Evolutionary conservation across 495 filamentous ascomycete species (phyloP).

Genomic region (Penicillium samsonianum): DNA sequence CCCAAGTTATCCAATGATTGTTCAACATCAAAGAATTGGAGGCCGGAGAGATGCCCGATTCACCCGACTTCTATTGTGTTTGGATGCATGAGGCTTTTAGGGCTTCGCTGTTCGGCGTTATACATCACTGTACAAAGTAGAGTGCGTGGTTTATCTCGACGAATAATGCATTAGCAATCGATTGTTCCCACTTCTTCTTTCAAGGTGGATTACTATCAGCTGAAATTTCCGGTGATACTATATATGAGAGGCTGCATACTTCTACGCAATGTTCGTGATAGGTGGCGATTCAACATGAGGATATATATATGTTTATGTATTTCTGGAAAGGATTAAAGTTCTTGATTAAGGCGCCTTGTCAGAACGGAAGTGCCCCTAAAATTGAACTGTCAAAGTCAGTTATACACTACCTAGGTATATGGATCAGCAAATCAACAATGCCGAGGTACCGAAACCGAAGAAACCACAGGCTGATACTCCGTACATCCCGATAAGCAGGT

Average conservation of each 20-base stretch:
- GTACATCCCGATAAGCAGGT: neutral
- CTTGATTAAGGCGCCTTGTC: neutral
- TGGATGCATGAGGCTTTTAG: neutral
- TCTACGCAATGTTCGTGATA: neutral
- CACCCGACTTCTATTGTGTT: neutral
- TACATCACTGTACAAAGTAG: neutral
- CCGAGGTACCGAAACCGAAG: neutral
- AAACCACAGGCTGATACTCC: neutral
- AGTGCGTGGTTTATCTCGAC: neutral
- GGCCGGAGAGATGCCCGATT: neutral
- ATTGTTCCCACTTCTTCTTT: neutral
- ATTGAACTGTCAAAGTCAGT: neutral
- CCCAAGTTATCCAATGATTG: neutral
- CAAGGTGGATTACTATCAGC: neutral
- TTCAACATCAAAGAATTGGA: neutral
- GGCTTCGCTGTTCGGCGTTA: neutral
- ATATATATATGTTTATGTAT: neutral
- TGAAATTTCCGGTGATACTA: neutral
- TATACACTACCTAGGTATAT: too few species aligned
- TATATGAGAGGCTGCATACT: neutral
- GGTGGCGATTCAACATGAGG: neutral
- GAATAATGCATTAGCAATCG: neutral
- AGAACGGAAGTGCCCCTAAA: neutral
- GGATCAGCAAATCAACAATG: neutral
- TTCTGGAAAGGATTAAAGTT: neutral